Evolutionary conservation across 208 protist species (phyloP), one percentile per base, ranked within the genome.

Genomic region (Acanthamoeba castellanii): DNA sequence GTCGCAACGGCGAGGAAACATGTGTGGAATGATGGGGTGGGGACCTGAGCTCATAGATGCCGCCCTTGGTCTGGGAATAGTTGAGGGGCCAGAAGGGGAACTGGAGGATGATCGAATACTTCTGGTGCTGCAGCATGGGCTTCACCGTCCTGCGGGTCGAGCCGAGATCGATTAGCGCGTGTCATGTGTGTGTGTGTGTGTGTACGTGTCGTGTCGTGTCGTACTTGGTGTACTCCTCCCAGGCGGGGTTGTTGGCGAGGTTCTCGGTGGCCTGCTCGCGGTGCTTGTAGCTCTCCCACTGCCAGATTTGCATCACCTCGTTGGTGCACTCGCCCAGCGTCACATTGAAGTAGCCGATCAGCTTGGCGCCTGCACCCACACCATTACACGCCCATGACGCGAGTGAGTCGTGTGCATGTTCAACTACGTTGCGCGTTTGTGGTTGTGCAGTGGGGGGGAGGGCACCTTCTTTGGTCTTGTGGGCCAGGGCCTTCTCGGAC

Each of bases 31-130:
- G 32, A 14, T 45, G 37, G 37, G 25, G 42, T 20, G 8, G 22
- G 30, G 32, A 82, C 76, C 76, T 91, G 57, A 91, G 84, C 84
- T 91, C 84, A 55, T 91, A 91, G 57, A 91, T 91, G 84, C 84
- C 84, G 6, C 84, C 59, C 84, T 91, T 72, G 27, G 47, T 72
- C 57, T 91, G 52, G 55, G 84, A 55, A 20, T 91, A 91, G 30
- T 91, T 20, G 16, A 91, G 84, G 11, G 84, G 84, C 84, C 84
- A 91, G 59, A 91, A 91, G 55, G 50, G 57, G 37, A 91, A 91
- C 57, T 64, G 84, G 20, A 72, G 50, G 57, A 91, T 91, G 84
- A 91, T 91, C 32, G 84, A 72, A 47, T 64, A 64, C 34, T 91
- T 16, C 34, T 91, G 57, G 57, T 91, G 11, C 59, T 91, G 84